A percentile compares a stretch with the other conserved stretches of the same genome.
Evolutionary conservation across 495 filamentous ascomycete species (phyloP).

Genomic region (Annulohypoxylon maeteangense): DNA sequence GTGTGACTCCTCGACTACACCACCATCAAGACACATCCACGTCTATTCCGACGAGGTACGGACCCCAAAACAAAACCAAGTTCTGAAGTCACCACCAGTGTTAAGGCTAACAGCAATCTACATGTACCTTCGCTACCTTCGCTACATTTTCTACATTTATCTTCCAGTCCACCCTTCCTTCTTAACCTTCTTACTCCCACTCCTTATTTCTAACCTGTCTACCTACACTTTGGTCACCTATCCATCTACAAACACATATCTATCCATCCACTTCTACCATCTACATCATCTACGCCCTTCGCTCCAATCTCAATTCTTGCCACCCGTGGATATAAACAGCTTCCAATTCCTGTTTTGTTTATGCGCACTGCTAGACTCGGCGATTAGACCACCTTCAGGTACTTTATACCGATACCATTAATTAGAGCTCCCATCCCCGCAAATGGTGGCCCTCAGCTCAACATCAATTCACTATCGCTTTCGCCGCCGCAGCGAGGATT

Average conservation of each 20-base stretch:
- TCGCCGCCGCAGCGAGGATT: slow-evolving; percentile 22
- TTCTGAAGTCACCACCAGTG: slow-evolving; percentile 38
- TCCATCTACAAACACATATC: not conserved
- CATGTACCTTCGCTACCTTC: not conserved
- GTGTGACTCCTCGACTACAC: slow-evolving; percentile 49
- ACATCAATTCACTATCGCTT: slow-evolving; percentile 1
- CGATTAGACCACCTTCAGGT: slow-evolving; percentile 21
- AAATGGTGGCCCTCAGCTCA: slow-evolving; percentile 31
- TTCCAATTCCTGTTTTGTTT: slow-evolving; percentile 5
- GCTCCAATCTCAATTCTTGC: slow-evolving; percentile 11
- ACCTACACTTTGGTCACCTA: not conserved
- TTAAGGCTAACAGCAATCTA: slow-evolving; percentile 19
- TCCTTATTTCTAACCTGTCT: not conserved
- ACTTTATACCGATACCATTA: slow-evolving; percentile 5
- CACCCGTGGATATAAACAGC: slow-evolving; percentile 17
- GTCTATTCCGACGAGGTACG: slow-evolving; percentile 46
- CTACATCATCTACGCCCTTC: slow-evolving; percentile 11
- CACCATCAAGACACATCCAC: slow-evolving; percentile 50
- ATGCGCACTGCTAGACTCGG: slow-evolving; percentile 21
- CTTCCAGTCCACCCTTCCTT: slow-evolving; percentile 7
- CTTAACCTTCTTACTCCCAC: slow-evolving; percentile 4
- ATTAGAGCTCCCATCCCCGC: slow-evolving; percentile 9
- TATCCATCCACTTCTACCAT: not conserved
- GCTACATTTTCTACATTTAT: slow-evolving; percentile 1
- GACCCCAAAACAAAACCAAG: slow-evolving; percentile 36